Evolutionary conservation across 257 asterid genomes (phyloP).

Genomic region (Verbena officinalis): DNA sequence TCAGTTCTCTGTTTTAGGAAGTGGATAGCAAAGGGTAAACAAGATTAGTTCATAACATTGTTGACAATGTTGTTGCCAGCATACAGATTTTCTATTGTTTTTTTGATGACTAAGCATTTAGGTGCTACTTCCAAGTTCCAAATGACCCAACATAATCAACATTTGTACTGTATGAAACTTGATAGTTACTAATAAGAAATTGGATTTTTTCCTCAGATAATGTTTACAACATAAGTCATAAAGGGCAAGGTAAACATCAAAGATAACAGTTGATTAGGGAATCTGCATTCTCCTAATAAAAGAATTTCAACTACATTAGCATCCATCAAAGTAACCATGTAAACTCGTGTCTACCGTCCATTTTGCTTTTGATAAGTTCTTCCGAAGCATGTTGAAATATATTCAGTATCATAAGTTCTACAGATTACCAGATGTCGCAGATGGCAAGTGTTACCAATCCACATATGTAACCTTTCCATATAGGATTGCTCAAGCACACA

Average conservation of each 20-base stretch:
- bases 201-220: background rate
- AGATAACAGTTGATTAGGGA: background rate
- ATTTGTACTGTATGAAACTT: background rate
- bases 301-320: background rate
- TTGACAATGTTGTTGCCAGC: background rate
- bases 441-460: background rate
- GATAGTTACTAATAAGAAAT: background rate
- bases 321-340: background rate
- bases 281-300: background rate
- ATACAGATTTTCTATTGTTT: background rate
- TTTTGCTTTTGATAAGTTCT: background rate
- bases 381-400: background rate
- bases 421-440: no score
- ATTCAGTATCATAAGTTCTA: slow-evolving; percentile 1
- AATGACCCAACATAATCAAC: background rate
- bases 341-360: background rate
- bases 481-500: background rate
- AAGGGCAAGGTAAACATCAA: background rate
- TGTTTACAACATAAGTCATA: background rate
- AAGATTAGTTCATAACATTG: background rate
- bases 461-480: background rate
- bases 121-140: slow-evolving; percentile 13
- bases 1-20: background rate
- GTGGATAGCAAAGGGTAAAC: background rate
- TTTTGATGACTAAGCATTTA: background rate